Conservation (phyloP, 2,329 filamentous ascomycete genomes). For the Aspergillus novofumigatus region DNA sequence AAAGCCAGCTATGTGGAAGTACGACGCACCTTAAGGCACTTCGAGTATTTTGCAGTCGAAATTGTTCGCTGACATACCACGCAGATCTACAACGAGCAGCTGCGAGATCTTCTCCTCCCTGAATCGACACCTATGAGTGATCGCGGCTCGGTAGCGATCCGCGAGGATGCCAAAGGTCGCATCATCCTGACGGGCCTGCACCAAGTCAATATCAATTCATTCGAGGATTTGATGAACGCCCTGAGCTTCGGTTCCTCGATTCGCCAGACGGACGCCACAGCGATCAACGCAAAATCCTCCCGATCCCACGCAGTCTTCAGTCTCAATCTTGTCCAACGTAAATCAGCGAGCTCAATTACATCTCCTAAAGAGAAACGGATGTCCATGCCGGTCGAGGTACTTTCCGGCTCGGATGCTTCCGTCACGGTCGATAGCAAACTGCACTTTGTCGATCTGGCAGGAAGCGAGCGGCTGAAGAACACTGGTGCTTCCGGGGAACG, state of each 20-base stretch:
- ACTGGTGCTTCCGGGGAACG: constrained; percentile 92
- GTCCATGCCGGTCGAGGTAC: constrained; percentile 78
- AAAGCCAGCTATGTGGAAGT: constrained; percentile 86
- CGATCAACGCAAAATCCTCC: constrained; percentile 95
- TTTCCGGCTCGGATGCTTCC: constrained; percentile 59
- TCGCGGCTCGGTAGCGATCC: constrained; percentile 77
- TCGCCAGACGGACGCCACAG: constrained; percentile 93
- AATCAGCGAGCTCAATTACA: constrained; percentile 43
- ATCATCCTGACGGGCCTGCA: constrained; percentile 89
- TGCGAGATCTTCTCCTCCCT: constrained; percentile 81
- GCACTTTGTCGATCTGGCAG: constrained; percentile 96
- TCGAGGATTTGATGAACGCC: constrained; percentile 83
- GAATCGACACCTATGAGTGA: constrained; percentile 67
- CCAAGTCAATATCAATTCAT: constrained; percentile 82
- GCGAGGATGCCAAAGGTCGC: constrained; percentile 90
- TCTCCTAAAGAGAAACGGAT: constrained; percentile 72
- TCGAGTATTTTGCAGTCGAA: neutral
- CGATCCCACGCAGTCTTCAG: constrained; percentile 97
- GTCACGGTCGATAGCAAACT: constrained; percentile 96
- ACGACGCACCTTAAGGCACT: constrained; percentile 9
- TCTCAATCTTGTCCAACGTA: constrained; percentile 82
- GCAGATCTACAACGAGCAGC: constrained; percentile 94
- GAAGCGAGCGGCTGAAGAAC: constrained; percentile 95
- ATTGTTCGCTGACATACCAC: constrained; percentile 1
- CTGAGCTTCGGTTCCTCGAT: constrained; percentile 91